Conservation (phyloP, 306 rosid species). For the Medicago lupulina region DNA sequence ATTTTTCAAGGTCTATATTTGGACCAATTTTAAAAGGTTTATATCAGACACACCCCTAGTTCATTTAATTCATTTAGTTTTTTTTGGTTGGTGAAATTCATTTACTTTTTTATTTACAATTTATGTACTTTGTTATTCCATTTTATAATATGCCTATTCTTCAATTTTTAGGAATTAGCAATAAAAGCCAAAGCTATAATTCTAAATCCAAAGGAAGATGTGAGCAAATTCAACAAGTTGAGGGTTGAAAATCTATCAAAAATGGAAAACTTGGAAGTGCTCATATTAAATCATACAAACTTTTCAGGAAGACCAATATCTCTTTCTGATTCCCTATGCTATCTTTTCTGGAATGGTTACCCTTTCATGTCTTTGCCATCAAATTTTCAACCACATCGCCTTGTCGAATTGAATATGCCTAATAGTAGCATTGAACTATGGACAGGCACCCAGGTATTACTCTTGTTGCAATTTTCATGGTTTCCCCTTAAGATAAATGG, state of each 20-base stretch:
- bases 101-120: no score
- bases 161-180: neutral
- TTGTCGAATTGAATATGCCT: constrained; percentile 24
- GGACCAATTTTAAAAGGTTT: no score
- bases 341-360: constrained; percentile 25
- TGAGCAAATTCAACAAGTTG: neutral
- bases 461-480: neutral
- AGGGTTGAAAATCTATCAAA: neutral
- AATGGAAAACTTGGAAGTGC: neutral
- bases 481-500: no score
- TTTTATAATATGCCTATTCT: neutral
- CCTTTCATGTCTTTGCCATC: constrained; percentile 31
- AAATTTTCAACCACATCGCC: neutral
- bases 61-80: no score
- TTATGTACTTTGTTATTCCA: neutral
- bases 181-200: constrained; percentile 6
- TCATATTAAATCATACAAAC: neutral
- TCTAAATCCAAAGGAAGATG: neutral
- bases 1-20: no score
- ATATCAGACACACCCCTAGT: no score
- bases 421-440: constrained; percentile 6
- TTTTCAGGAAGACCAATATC: neutral
- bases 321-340: neutral
- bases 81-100: no score
- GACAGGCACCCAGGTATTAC: neutral